Evolutionary conservation across 345 rosid species (phyloP), one percentile per base, ranked within the genome.

Genomic region (Dovyalis caffra): DNA sequence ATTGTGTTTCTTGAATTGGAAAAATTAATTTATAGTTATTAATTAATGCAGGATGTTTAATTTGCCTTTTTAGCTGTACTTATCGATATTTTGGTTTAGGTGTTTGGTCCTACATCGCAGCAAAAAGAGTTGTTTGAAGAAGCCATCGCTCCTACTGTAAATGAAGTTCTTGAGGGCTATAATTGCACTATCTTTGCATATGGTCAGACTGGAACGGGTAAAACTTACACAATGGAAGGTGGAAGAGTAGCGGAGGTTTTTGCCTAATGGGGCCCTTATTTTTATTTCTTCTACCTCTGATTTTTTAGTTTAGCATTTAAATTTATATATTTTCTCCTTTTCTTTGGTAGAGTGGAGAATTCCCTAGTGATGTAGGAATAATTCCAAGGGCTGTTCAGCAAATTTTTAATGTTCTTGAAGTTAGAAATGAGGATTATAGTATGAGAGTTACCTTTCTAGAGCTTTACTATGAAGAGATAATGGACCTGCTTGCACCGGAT

Each of bases 161-260:
- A 83, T 80, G 98, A 95, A 93, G 99, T 95, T 65, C 96, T 95
- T 35, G 98, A 95, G 82, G 99, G 99, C 66, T 95, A 95, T 74
- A 95, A 95, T 82, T 95, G 98, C 85, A 95, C 99, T 35, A 93
- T 95, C 81, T 95, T 95, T 87, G 99, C 99, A 4, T 95, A 95
- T 78, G 99, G 99, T 71, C 99, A 95, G 82, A 95, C 98, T 2
- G 99, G 98, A 76, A 95, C 98, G 12, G 99, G 99, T 34, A 95
- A 95, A 78, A 95, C 99, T 15, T 95, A 95, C 85, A 95, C 98
- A 1, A 95, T 95, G 99, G 99, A 95, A 87, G 99, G 99, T 71
- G 98, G 94, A 73, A 91, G 88, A 32, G 86, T 94, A 84, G 91
- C 88, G 84, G 93, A 95, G 95, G 98, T 94, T 69, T 18, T 43